Evolutionary conservation across 1,139 yeast species (phyloP), one percentile per base, ranked within the genome.

Genomic region (Citeromyces hawaiiensis): DNA sequence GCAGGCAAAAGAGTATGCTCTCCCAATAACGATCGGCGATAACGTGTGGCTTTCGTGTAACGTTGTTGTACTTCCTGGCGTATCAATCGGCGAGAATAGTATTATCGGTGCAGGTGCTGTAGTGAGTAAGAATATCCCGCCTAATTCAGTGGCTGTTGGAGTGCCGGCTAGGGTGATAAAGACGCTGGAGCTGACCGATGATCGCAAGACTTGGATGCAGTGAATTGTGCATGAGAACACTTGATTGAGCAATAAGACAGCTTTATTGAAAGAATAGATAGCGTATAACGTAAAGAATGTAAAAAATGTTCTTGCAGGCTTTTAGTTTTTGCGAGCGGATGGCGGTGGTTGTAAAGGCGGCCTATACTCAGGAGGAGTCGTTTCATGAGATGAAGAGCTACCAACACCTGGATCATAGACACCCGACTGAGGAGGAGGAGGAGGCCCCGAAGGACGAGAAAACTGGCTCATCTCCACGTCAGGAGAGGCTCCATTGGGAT

Each of bases 91-190:
- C 6, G 69, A 72, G 32, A 70, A 71, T 1, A 64, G 69, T n/a
- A 76, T 76, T 1, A 62, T 80, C 38, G 88, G 79, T 5, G 83
- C 87, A 5, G 85, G 83, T 3, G 59, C 76, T 4, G 76, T 78
- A 2, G 85, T 80, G 19, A 66, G 66, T 30, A 70, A 59, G 45
- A 72, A 68, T 45, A 66, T 78, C 16, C 77, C 81, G 1, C 59
- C 68, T 6, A 61, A 65, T 42, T 56, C 69, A 0, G 69, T 79
- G 17, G 77, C 68, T 14, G 79, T 61, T 10, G 87, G 87, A 0
- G 64, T 64, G 21, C 87, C 86, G 0, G 83, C 76, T 2, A 65
- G 55, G 46, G 69, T 76, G 4, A 51, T 72, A 16, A 66, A 60
- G 47, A 51, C 46, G 2, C 44, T 62, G 43, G 38, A 41, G 13